phyloP scores from a whole-genome alignment of 805 yeast genomes.

The Geotrichum ghanense region DNA sequence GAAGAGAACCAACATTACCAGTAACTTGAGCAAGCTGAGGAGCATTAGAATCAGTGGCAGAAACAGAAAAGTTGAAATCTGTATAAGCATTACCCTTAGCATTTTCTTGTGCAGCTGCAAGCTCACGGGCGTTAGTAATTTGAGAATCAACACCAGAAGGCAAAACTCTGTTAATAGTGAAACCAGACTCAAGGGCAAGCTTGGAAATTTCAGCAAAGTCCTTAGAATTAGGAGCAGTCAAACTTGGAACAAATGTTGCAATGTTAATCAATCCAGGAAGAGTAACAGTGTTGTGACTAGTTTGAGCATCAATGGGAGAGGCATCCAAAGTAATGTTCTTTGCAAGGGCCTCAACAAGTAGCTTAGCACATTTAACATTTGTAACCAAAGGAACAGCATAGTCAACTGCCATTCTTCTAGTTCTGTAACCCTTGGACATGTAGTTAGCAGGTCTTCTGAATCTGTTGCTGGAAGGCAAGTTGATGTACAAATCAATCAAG shows the following conservation, averaged over 20 bases:
- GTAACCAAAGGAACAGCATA: slow-evolving; percentile 96
- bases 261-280: slow-evolving; percentile 84
- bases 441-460: slow-evolving; percentile 98
- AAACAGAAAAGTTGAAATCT: slow-evolving; percentile 72
- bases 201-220: slow-evolving; percentile 62
- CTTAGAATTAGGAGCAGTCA: slow-evolving; percentile 36
- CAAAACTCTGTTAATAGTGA: slow-evolving; percentile 71
- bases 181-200: slow-evolving; percentile 71
- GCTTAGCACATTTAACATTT: slow-evolving; percentile 93
- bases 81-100: slow-evolving; percentile 50
- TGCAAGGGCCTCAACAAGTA: slow-evolving; percentile 87
- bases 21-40: slow-evolving; percentile 50
- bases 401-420: slow-evolving; percentile 99
- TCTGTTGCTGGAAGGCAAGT: slow-evolving; percentile 92
- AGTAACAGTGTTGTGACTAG: slow-evolving; percentile 71
- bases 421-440: slow-evolving; percentile 92
- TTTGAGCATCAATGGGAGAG: slow-evolving; percentile 72
- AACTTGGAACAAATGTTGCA: slow-evolving; percentile 64
- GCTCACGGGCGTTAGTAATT: slow-evolving; percentile 52
- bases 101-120: slow-evolving; percentile 50
- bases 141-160: slow-evolving; percentile 60
- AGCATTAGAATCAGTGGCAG: slow-evolving; percentile 67
- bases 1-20: slow-evolving; percentile 62
- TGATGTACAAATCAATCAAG: slow-evolving; percentile 90
- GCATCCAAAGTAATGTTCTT: slow-evolving; percentile 49